Evolutionary conservation across 805 yeast species (phyloP).

Genomic region (Candida coquimbonensis): DNA sequence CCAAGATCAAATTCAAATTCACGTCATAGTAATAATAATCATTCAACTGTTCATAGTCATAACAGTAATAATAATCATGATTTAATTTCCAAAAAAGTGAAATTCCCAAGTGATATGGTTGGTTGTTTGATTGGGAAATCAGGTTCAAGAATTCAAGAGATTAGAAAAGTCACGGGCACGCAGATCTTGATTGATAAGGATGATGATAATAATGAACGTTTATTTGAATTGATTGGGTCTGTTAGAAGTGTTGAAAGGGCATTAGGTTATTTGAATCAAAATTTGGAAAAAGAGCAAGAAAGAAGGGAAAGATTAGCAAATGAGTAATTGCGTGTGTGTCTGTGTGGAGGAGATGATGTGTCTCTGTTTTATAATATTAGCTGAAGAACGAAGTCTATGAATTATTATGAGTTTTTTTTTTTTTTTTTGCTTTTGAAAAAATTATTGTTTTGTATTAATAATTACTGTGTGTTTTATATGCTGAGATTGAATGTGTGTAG

Average conservation of each 20-base stretch:
- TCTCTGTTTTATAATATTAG: too few relatives aligned
- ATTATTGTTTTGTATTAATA: too few relatives aligned
- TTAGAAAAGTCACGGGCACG: conserved; percentile 73
- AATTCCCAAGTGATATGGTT: conserved; percentile 74
- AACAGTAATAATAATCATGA: conserved; percentile 4
- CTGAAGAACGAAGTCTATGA: too few relatives aligned
- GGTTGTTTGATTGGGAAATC: conserved; percentile 87
- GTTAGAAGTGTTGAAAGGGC: conserved; percentile 46
- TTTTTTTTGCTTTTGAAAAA: too few relatives aligned
- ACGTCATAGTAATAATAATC: conserved; percentile 3
- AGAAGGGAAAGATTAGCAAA: conserved; percentile 33
- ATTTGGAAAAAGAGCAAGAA: conserved; percentile 50
- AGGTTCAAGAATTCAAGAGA: conserved; percentile 81
- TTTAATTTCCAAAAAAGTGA: conserved; percentile 33
- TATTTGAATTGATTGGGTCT: conserved; percentile 63
- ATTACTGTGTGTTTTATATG: too few relatives aligned
- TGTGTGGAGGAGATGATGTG: too few relatives aligned
- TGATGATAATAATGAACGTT: conserved; percentile 55
- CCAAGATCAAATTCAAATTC: conserved; percentile 13
- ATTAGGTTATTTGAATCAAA: conserved; percentile 47
- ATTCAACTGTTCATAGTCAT: background rate
- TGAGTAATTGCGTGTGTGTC: background rate
- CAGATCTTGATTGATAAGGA: conserved; percentile 69
- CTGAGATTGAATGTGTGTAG: too few relatives aligned
- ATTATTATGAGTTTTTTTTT: background rate